A percentile compares a stretch with the other conserved stretches of the same genome.
Conservation (phyloP, 1,284 basidiomycete genomes). For the Ustilago shanxiensis region DNA sequence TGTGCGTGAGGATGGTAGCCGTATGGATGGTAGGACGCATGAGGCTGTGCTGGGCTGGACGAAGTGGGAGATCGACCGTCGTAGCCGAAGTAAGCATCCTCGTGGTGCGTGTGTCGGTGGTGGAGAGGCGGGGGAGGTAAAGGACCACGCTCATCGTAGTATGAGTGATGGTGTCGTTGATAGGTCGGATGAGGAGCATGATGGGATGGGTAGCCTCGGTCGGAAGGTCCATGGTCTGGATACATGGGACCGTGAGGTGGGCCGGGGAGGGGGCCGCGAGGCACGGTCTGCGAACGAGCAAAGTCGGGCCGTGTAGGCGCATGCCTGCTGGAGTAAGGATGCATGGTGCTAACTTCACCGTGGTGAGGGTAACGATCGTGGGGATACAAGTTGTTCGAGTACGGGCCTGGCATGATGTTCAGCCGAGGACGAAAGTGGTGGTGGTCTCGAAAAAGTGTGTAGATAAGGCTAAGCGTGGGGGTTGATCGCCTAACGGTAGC, state of each 20-base stretch:
- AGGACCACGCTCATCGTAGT: constrained; percentile 48
- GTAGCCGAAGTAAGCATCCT: constrained; percentile 35
- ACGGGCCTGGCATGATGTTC: constrained; percentile 31
- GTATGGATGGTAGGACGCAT: constrained; percentile 20
- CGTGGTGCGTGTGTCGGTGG: constrained; percentile 26
- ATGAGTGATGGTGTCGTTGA: constrained; percentile 46
- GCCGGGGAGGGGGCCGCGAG: constrained; percentile 30
- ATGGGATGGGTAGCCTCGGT: constrained; percentile 33
- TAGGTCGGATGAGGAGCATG: constrained; percentile 35
- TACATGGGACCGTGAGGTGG: constrained; percentile 46
- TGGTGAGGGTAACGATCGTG: constrained; percentile 33
- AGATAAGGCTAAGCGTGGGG: background rate
- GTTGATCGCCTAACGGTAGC: background rate
- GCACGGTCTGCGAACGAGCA: constrained; percentile 40
- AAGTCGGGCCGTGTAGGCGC: constrained; percentile 33
- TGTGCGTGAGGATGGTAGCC: constrained; percentile 26
- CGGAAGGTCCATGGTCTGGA: constrained; percentile 27
- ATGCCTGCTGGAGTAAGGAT: constrained; percentile 23
- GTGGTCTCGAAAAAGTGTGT: too few relatives aligned
- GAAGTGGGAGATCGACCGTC: constrained; percentile 24
- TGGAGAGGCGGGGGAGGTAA: constrained; percentile 47
- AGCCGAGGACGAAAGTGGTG: too few relatives aligned
- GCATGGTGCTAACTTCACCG: constrained; percentile 26
- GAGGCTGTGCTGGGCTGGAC: constrained; percentile 19
- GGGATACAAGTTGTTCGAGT: constrained; percentile 24